A percentile compares a stretch with the other conserved stretches of the same genome.
Evolutionary conservation across 176 grass and related monocot species (phyloP).

Genomic region (Dactylis glomerata): DNA sequence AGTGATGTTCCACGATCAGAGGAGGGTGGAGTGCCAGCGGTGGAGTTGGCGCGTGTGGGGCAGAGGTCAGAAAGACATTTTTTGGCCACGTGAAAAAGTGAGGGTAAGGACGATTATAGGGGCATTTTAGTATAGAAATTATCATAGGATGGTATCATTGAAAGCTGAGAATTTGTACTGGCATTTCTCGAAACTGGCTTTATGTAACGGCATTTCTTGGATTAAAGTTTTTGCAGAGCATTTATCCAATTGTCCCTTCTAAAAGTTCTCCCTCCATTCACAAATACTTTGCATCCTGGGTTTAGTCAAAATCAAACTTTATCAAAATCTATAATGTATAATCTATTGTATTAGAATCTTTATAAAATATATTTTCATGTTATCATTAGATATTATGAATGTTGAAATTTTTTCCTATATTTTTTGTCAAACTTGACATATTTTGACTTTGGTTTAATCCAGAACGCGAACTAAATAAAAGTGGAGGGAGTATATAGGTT

Average conservation of each 20-base stretch:
- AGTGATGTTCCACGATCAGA: not conserved
- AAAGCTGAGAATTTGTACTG: not conserved
- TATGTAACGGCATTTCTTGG: not conserved
- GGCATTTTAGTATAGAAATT: not conserved
- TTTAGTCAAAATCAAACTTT: no score
- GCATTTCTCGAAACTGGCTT: not conserved
- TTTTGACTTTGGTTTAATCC: no score
- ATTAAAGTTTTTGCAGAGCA: not conserved
- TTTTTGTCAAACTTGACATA: no score
- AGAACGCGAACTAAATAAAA: no score
- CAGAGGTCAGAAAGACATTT: not conserved
- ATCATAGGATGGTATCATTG: not conserved
- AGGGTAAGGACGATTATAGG: not conserved
- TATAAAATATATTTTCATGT: no score
- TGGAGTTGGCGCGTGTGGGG: not conserved
- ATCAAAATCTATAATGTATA: no score
- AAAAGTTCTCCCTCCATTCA: not conserved
- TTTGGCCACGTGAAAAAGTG: not conserved
- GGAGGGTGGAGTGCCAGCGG: not conserved
- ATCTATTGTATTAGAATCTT: no score
- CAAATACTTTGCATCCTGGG: no score
- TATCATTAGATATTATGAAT: no score
- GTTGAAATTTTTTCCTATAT: no score
- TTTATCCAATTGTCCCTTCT: not conserved
- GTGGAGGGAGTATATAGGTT: not conserved